Base-by-base conservation (phyloP, 2,329 filamentous ascomycete species). In the Xylaria sp. region DNA sequence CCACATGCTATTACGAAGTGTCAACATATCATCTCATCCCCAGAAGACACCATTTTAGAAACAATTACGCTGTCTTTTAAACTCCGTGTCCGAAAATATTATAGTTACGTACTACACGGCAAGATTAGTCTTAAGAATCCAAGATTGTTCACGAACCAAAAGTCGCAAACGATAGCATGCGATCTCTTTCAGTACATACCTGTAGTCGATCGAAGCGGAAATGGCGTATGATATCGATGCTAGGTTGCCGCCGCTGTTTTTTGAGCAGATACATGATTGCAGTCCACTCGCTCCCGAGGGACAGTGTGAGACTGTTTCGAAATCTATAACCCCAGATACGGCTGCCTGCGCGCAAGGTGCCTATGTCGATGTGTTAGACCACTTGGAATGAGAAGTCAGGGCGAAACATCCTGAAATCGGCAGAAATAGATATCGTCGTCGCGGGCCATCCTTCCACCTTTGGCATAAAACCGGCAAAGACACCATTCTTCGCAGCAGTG, bases 251-350 rank as follows among this genome's bases (percentile, higher is more conserved):
- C 67, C 67, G 43, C 7, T 9, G 20, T 82, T 80, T 74, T 86
- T 84, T 15, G 83, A 83, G 78, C 86, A 88, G n/a, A 86, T 80
- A 66, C 86, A 88, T 9, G 81, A 82, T 70, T 87, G 85, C 9
- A 88, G 76, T 4, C 79, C 82, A 4, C 81, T 80, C 15, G 81
- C 82, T 5, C 76, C 82, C 31, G 82, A 78, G 15, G 82, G 82
- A 70, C 86, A 88, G 55, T 78, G 78, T 10, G 79, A 77, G 33
- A 78, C 74, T 0, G 86, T 86, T 71, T 83, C 80, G 43, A 72
- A 67, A 67, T 81, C 78, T 71, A 88, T 76, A 65, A 82, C 81
- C 67, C 82, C 80, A 1, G 80, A 82, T 48, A 88, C 66, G 10
- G 84, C 86, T 1, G 75, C 78, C 67, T 82, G 79, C 3, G 81